Evolutionary conservation across 176 grass and related monocot species (phyloP), one percentile per base, ranked within the genome.

Genomic region (Aegilops bicornis): DNA sequence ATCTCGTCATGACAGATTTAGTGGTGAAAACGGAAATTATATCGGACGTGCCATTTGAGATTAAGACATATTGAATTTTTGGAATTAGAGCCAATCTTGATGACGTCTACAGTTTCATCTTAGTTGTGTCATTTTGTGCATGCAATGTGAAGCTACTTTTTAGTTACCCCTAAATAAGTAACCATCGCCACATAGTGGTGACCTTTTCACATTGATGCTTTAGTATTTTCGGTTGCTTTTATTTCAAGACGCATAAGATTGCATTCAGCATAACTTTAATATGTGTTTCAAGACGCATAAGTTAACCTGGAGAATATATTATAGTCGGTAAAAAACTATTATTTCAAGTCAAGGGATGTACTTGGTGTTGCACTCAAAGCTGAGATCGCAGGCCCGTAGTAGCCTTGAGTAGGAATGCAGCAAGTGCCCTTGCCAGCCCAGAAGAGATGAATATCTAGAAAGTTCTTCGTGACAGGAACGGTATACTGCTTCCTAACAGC

Each of bases 381-480:
- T 13, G 93, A 95, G 64, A 98, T 83, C 9, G 86, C 87, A 73
- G 89, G 87, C 0, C 91, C 95, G 16, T 98, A 95, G 84, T 88
- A 91, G 73, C 93, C 93, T 86, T 93, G 86, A 35, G 5, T 48
- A 73, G 91, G 93, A 83, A 90, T 76, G 81, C 95, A 98, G 58
- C 91, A 98, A 87, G 95, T 97, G 23, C 95, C 95, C 85, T 95
- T 97, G n/a, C 95, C 95, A 82, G 95, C 91, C 95, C 92, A 97
- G 77, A 98, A 98, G 72, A 98, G 92, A 92, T 98, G 95, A 84
- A 98, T 91, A 82, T 98, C 95, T 14, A 98, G 88, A 56, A 98
- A 93, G 27, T 98, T 98, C 68, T 91, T 93, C 30, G 80, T 93
- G 12, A 98, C 91, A 45, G 89, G 87, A 82, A 79, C 75, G 71